Base-by-base conservation (phyloP, 805 yeast genomes). In the Myxozyma neglecta region DNA sequence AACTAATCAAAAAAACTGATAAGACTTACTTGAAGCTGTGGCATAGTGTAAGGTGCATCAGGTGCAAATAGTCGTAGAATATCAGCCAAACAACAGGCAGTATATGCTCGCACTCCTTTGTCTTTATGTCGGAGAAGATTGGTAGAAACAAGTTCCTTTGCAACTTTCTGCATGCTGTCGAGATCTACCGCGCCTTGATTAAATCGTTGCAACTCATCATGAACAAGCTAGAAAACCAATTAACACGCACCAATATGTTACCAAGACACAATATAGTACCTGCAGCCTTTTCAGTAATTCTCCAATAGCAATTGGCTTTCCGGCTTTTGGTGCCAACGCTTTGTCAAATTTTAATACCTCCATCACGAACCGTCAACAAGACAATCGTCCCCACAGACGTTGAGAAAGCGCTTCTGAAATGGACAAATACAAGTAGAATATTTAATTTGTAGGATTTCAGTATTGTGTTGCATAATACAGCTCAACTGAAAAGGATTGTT, bases 31-130 rank as follows among this genome's bases (percentile, higher is more conserved):
- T 84, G 77, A 43, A 91, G 77, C 66, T 87, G 86, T 1, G 76
- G 65, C 29, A 85, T 84, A 1, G 88, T 83, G 73, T 81, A 91
- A 3, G 97, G 97, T 6, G 97, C 96, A 71, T 91, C 89, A 0
- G 97, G 97, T 0, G 96, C 97, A 69, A 81, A 87, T 14, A 92
- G 73, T 60, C 96, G 78, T 46, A 91, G 74, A 9, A 92, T 77
- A 71, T 91, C 96, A 6, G 90, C 80, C 7, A 90, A 65, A 65
- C 94, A 85, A 70, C 96, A 87, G 7, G 94, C 85, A 1, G 81
- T 81, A 60, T 79, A 83, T 0, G 92, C 84, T 66, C 85, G 87
- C 7, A 91, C 84, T 5, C 93, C 94, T 2, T 72, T 61, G 70
- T 89, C 90, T 53, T 83, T 79, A 69, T 86, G 87, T 40, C 75